A percentile compares a stretch with the other conserved stretches of the same genome.
Conservation (phyloP, 495 filamentous ascomycete species). For the Neurospora terricola region DNA sequence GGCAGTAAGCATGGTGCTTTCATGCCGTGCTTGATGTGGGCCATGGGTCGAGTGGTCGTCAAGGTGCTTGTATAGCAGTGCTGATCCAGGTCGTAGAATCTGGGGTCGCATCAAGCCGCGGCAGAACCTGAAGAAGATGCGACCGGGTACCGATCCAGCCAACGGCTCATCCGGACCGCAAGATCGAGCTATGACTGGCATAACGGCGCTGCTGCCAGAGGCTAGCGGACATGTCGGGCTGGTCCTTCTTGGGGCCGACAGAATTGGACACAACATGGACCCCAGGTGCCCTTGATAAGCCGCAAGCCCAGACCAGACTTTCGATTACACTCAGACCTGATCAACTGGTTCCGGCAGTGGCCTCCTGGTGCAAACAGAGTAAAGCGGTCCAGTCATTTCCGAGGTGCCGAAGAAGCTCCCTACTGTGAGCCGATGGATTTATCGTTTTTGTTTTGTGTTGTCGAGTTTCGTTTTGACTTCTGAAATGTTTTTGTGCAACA, state of each 20-base stretch:
- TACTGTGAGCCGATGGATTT: not conserved
- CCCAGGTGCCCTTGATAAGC: not conserved
- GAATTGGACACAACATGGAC: not conserved
- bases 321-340: not conserved
- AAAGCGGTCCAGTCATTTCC: not conserved
- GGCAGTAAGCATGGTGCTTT: slow-evolving; percentile 4
- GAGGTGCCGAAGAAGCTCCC: not conserved
- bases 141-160: not conserved
- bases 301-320: not conserved
- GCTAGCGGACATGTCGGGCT: not conserved
- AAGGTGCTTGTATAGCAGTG: not conserved
- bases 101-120: not conserved
- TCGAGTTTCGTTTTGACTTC: not conserved
- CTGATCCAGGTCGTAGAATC: not conserved
- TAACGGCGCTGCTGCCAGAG: not conserved
- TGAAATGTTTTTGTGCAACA: too few relatives aligned
- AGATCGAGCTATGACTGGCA: not conserved
- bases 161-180: slow-evolving; percentile 14
- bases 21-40: not conserved
- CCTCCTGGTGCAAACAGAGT: not conserved
- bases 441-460: not conserved
- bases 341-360: not conserved
- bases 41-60: slow-evolving; percentile 6
- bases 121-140: not conserved
- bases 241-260: not conserved